A percentile compares a stretch with the other conserved stretches of the same genome.
These are phyloP conservation scores for Cordyceps pruinosa DNA, from an alignment of 2,329 filamentous ascomycete genomes.

Conservation along the genomic window DNA sequence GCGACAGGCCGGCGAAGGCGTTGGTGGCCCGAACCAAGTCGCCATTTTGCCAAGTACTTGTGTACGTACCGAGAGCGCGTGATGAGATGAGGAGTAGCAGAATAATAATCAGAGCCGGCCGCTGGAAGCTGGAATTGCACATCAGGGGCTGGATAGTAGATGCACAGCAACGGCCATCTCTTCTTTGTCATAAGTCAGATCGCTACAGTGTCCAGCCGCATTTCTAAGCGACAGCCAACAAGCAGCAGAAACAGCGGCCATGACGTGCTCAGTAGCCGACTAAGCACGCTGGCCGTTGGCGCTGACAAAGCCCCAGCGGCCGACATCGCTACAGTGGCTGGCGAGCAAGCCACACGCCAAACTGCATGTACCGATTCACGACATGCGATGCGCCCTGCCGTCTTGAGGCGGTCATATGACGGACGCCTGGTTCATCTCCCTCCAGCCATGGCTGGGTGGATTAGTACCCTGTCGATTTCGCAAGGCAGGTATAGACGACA, in stretches of 20 bases:
- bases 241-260: neutral
- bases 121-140: neutral
- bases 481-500: neutral
- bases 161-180: neutral
- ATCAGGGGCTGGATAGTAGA: neutral
- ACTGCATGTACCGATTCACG: neutral
- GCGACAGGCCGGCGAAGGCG: constrained; percentile 3
- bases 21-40: neutral
- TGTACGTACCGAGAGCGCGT: neutral
- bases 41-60: neutral
- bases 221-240: neutral
- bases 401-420: constrained; percentile 1
- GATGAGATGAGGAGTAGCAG: neutral
- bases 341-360: neutral
- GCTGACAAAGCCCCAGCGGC: neutral
- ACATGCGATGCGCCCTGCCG: neutral
- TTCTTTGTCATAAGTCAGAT: neutral
- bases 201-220: neutral
- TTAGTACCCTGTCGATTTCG: too few species aligned
- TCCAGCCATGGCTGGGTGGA: neutral
- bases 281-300: neutral
- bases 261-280: neutral
- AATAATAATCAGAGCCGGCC: neutral
- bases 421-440: neutral
- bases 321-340: neutral